phyloP scores from a whole-genome alignment of 495 filamentous ascomycete genomes.

The Podospora pseudoanserina region DNA sequence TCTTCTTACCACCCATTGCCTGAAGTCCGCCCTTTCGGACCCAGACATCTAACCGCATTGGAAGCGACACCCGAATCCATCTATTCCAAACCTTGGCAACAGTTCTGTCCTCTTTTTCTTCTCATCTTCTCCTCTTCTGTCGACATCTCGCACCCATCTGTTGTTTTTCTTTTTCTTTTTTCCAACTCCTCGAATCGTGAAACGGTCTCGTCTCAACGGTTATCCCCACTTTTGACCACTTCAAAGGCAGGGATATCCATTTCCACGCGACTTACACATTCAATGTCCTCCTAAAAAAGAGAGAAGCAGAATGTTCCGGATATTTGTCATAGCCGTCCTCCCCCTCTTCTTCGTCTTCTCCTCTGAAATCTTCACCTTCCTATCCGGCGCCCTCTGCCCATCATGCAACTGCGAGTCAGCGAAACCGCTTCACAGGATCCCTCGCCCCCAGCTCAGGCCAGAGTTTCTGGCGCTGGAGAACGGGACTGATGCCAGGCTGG shows the following conservation, averaged over 20 bases:
- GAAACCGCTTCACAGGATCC: conserved; percentile 30
- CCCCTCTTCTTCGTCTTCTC: conserved; percentile 26
- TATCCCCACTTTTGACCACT: not conserved
- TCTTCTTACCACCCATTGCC: not conserved
- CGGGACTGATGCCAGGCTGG: conserved; percentile 21
- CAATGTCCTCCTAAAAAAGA: not conserved
- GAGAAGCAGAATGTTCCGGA: conserved; percentile 23
- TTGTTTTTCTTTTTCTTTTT: not conserved
- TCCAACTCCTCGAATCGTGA: not conserved
- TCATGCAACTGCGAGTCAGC: not conserved
- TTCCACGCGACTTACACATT: not conserved
- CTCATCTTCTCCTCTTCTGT: not conserved
- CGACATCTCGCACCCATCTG: not conserved
- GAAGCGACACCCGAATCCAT: not conserved
- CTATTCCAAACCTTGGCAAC: not conserved
- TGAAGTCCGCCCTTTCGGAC: not conserved
- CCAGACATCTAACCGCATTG: not conserved
- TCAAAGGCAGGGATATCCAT: not conserved
- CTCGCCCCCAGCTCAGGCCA: conserved; percentile 40
- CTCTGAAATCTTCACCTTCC: conserved; percentile 24
- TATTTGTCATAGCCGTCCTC: conserved; percentile 27
- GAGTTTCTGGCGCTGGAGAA: conserved; percentile 42
- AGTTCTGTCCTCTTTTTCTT: not conserved
- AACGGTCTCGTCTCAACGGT: not conserved
- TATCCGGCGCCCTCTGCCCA: conserved; percentile 16